phyloP scores from a whole-genome alignment of 2,329 filamentous ascomycete genomes.

The Scedosporium boydii region DNA sequence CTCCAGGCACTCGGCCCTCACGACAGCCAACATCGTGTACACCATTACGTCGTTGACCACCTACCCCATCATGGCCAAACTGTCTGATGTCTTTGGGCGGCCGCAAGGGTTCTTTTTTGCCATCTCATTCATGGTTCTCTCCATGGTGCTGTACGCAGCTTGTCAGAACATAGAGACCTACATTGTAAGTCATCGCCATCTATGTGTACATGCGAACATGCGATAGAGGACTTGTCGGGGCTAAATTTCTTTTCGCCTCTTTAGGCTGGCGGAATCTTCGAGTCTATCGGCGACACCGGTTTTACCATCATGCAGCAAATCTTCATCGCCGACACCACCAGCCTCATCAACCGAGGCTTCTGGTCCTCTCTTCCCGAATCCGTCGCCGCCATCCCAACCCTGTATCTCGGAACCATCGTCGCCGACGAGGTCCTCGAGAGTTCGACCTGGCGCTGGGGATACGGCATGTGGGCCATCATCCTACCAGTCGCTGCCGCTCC shows the following conservation, averaged over 20 bases:
- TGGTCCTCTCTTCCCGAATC: conserved; percentile 48
- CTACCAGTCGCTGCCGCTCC: conserved; percentile 22
- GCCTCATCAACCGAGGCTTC: conserved; percentile 49
- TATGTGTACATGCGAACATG: too few species aligned
- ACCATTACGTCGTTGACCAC: conserved; percentile 40
- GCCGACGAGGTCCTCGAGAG: conserved; percentile 23
- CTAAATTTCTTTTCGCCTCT: background rate
- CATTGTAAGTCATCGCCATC: conserved; percentile 21
- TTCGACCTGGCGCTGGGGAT: conserved; percentile 31
- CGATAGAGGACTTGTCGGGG: background rate
- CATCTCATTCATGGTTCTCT: conserved; percentile 23
- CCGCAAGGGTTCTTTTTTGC: conserved; percentile 40
- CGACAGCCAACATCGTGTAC: conserved; percentile 37
- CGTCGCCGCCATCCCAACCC: conserved; percentile 20
- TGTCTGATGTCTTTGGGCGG: conserved; percentile 49
- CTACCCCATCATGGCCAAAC: conserved; percentile 50
- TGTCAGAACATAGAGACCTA: conserved; percentile 44
- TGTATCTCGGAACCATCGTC: conserved; percentile 21
- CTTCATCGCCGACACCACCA: conserved; percentile 53
- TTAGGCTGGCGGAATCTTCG: conserved; percentile 45
- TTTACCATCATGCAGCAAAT: conserved; percentile 28
- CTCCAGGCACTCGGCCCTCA: conserved; percentile 36
- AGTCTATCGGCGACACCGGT: conserved; percentile 41
- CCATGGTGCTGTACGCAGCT: conserved; percentile 47
- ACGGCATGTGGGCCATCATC: conserved; percentile 30